Conservation (phyloP, 1,284 basidiomycete genomes). For the Trichosporon ovoides region DNA sequence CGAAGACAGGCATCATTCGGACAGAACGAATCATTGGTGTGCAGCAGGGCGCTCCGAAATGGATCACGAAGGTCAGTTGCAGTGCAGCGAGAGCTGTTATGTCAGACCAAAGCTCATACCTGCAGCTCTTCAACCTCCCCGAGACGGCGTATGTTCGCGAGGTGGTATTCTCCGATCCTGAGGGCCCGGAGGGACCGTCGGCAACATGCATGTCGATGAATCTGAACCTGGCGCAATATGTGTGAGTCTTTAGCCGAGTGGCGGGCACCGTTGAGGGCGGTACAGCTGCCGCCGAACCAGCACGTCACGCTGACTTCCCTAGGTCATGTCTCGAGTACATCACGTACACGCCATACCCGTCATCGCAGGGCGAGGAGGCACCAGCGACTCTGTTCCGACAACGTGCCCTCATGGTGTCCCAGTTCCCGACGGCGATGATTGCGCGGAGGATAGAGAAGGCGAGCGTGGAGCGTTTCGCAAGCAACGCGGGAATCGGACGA, state of each 20-base stretch:
- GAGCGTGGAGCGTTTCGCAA: constrained; percentile 76
- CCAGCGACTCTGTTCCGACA: constrained; percentile 36
- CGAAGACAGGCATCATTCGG: constrained; percentile 75
- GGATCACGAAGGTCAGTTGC: constrained; percentile 46
- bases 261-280: not conserved
- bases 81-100: not conserved
- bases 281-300: no score
- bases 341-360: constrained; percentile 65
- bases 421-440: constrained; percentile 68
- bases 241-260: constrained; percentile 24
- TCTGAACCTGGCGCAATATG: constrained; percentile 71
- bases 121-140: constrained; percentile 40
- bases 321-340: constrained; percentile 67
- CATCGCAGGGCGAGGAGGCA: constrained; percentile 9
- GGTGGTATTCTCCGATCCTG: constrained; percentile 82
- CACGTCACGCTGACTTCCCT: constrained; percentile 2
- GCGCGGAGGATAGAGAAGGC: constrained; percentile 75
- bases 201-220: constrained; percentile 82
- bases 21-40: constrained; percentile 54
- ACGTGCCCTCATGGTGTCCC: constrained; percentile 45
- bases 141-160: constrained; percentile 92
- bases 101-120: not conserved
- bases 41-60: constrained; percentile 48
- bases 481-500: constrained; percentile 80
- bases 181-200: constrained; percentile 52